Evolutionary conservation across 176 grass and related monocot species (phyloP).

Genomic region (Phoenix dactylifera): DNA sequence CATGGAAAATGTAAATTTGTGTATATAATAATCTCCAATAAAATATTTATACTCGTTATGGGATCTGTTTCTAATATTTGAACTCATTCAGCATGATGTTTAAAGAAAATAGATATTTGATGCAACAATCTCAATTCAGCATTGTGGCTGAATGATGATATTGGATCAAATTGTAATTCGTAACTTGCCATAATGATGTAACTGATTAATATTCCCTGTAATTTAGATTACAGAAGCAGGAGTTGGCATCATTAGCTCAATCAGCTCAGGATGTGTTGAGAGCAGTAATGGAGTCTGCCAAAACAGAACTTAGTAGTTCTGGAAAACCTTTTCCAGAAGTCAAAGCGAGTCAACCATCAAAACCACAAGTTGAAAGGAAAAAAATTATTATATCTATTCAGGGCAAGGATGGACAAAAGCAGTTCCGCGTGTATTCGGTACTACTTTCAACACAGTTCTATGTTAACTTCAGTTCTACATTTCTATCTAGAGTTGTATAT

Average conservation of each 20-base stretch:
- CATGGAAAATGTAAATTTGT: too few relatives aligned
- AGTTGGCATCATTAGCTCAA: slow-evolving; percentile 31
- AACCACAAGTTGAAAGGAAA: slow-evolving; percentile 32
- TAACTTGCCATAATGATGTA: neutral
- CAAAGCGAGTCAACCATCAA: slow-evolving; percentile 31
- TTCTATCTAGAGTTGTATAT: too few relatives aligned
- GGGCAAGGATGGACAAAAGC: slow-evolving; percentile 52
- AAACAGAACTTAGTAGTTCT: slow-evolving; percentile 19
- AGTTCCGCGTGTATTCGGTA: slow-evolving; percentile 67
- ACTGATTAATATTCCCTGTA: slow-evolving; percentile 7
- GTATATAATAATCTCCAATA: too few relatives aligned
- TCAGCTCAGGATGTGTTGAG: slow-evolving; percentile 42
- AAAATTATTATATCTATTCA: slow-evolving; percentile 73
- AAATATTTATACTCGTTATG: too few relatives aligned
- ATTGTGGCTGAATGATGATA: slow-evolving; percentile 1
- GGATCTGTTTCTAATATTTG: too few relatives aligned
- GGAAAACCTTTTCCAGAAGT: slow-evolving; percentile 27
- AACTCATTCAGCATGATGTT: too few relatives aligned
- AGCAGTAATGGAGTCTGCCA: slow-evolving; percentile 35
- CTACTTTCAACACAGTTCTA: neutral
- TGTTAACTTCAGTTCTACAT: too few relatives aligned
- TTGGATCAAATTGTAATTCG: neutral
- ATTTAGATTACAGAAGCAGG: slow-evolving; percentile 60
- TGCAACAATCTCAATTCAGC: too few relatives aligned
- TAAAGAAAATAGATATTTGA: too few relatives aligned